Conservation (phyloP, 148 eudicot genomes). For the Beta vulgaris region DNA sequence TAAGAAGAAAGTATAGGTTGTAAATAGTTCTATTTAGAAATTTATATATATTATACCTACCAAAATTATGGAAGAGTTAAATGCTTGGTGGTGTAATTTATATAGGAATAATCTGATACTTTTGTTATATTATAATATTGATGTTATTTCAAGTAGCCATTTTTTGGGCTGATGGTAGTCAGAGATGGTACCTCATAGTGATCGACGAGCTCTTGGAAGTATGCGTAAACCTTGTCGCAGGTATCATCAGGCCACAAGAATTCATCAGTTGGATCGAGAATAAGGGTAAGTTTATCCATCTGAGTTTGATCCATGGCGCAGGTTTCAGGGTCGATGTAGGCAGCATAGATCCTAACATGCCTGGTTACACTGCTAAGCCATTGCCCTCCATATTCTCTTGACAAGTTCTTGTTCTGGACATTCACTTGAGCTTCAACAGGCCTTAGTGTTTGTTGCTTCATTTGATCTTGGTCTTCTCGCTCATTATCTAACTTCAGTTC, state of each 20-base stretch:
- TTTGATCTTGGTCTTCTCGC: slow-evolving; percentile 3
- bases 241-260: slow-evolving; percentile 79
- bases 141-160: background rate
- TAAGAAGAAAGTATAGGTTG: too few relatives aligned
- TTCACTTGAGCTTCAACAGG: slow-evolving; percentile 69
- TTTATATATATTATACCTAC: too few relatives aligned
- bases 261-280: slow-evolving; percentile 83
- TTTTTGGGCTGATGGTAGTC: background rate
- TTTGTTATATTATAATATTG: background rate
- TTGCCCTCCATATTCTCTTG: slow-evolving; percentile 75
- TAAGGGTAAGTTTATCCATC: slow-evolving; percentile 81
- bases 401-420: slow-evolving; percentile 73
- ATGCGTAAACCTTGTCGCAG: slow-evolving; percentile 57
- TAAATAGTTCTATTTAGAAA: too few relatives aligned
- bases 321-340: slow-evolving; percentile 76
- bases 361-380: slow-evolving; percentile 91
- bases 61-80: too few relatives aligned
- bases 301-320: slow-evolving; percentile 82
- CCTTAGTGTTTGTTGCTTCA: slow-evolving; percentile 30
- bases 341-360: slow-evolving; percentile 85
- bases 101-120: too few relatives aligned
- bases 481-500: slow-evolving; percentile 18
- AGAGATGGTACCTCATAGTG: slow-evolving; percentile 74
- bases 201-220: slow-evolving; percentile 84
- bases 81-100: too few relatives aligned